phyloP scores from a whole-genome alignment of 2,329 filamentous ascomycete species.

The Colletotrichum sp. region DNA sequence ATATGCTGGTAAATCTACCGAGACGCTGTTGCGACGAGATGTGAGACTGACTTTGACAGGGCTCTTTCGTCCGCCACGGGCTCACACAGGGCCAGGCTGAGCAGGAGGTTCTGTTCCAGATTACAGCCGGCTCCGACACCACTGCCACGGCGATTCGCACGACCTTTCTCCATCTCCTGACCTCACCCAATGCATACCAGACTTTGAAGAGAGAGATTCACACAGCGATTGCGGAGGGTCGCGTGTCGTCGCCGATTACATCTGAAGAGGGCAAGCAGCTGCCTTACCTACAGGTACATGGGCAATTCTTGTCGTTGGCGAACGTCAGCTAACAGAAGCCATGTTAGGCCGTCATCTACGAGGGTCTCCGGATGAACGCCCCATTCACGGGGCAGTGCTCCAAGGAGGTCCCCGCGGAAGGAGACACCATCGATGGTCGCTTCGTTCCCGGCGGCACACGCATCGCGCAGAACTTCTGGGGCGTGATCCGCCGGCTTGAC shows the following conservation, averaged over 20 bases:
- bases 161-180: conserved; percentile 53
- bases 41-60: neutral
- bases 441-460: conserved; percentile 34
- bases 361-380: conserved; percentile 44
- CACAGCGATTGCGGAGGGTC: conserved; percentile 33
- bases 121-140: conserved; percentile 49
- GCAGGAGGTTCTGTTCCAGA: conserved; percentile 35
- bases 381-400: conserved; percentile 31
- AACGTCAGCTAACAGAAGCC: conserved; percentile 20
- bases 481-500: conserved; percentile 39
- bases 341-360: conserved; percentile 48
- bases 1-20: conserved; percentile 34
- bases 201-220: conserved; percentile 52
- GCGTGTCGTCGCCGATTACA: conserved; percentile 31
- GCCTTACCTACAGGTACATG: conserved; percentile 46
- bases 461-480: conserved; percentile 40
- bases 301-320: conserved; percentile 17
- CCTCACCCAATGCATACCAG: conserved; percentile 46
- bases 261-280: conserved; percentile 32
- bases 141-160: conserved; percentile 55
- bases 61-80: conserved; percentile 46
- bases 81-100: conserved; percentile 29
- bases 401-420: conserved; percentile 29
- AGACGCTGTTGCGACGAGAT: accelerated
- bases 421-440: conserved; percentile 29